These are phyloP conservation scores for Sclerotinia trifoliorum DNA, from an alignment of 2,329 filamentous ascomycete genomes.

Conservation along the genomic window DNA sequence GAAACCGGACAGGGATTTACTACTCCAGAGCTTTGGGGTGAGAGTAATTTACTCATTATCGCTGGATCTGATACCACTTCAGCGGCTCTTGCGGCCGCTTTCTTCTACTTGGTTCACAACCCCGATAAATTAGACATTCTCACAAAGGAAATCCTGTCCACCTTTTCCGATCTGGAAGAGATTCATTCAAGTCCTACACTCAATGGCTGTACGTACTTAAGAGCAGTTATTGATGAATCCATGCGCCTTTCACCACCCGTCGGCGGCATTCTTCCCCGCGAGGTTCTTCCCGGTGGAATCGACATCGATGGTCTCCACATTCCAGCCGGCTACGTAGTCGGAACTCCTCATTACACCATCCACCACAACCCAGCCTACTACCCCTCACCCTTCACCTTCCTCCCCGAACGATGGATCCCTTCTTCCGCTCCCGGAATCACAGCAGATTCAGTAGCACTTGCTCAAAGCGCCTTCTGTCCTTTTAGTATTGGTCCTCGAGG, in stretches of 20 bases:
- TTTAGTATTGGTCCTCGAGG: slow-evolving; percentile 35
- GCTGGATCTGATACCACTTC: slow-evolving; percentile 45
- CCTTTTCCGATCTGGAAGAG: slow-evolving; percentile 38
- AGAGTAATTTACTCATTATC: slow-evolving; percentile 32
- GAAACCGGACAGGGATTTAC: slow-evolving; percentile 55
- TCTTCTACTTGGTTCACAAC: slow-evolving; percentile 44
- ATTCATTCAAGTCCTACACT: slow-evolving; percentile 38
- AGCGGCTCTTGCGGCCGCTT: slow-evolving; percentile 41
- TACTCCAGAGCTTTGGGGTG: slow-evolving; percentile 40
- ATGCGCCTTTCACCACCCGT: slow-evolving; percentile 37
- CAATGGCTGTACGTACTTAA: slow-evolving; percentile 43
- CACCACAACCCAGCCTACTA: slow-evolving; percentile 48
- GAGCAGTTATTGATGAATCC: slow-evolving; percentile 44
- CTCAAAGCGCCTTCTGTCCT: slow-evolving; percentile 32
- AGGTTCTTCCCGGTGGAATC: slow-evolving; percentile 31
- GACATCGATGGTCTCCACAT: slow-evolving; percentile 37
- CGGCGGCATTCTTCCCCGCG: slow-evolving; percentile 32
- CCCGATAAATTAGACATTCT: slow-evolving; percentile 38
- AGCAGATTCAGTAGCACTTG: slow-evolving; percentile 29
- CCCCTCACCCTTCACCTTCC: slow-evolving; percentile 43
- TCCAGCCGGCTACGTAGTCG: slow-evolving; percentile 46
- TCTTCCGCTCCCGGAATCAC: slow-evolving; percentile 25
- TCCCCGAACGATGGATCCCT: slow-evolving; percentile 49
- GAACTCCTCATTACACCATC: slow-evolving; percentile 47
- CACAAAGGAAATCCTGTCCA: slow-evolving; percentile 31